phyloP scores from a whole-genome alignment of 208 protist species.

The Leishmania tropica region DNA sequence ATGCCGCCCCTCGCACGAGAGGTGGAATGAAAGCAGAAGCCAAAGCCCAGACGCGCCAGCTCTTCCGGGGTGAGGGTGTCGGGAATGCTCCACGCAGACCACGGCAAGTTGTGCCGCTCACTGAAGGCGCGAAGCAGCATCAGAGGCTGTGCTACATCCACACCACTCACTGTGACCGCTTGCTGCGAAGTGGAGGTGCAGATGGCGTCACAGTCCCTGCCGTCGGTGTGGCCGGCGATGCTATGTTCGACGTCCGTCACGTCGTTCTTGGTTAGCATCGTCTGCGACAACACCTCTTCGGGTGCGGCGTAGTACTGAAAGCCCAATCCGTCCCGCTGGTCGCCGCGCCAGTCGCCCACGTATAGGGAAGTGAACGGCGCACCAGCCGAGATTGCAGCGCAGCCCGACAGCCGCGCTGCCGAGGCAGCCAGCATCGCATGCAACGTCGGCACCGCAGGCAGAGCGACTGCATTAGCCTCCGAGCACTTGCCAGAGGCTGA shows the following conservation, averaged over 20 bases:
- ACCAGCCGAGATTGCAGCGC: neutral
- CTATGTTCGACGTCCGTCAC: neutral
- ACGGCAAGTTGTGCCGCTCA: slow-evolving; percentile 54
- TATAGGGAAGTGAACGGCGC: slow-evolving; percentile 60
- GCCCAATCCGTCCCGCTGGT: slow-evolving; percentile 67
- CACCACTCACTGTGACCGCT: neutral
- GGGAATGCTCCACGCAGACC: slow-evolving; percentile 52
- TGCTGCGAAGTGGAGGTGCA: neutral
- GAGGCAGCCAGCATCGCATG: slow-evolving; percentile 1
- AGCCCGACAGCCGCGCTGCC: neutral
- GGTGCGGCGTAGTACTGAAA: slow-evolving; percentile 67
- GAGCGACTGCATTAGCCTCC: neutral
- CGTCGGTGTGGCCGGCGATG: neutral
- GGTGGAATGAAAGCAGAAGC: slow-evolving; percentile 7
- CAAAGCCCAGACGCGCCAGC: slow-evolving; percentile 24
- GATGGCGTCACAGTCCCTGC: neutral
- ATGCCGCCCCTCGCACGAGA: neutral
- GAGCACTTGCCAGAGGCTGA: neutral
- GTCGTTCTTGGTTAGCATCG: neutral
- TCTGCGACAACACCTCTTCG: slow-evolving; percentile 15
- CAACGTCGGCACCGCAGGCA: slow-evolving; percentile 6
- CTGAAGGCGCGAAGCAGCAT: slow-evolving; percentile 44
- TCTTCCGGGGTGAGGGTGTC: slow-evolving; percentile 36
- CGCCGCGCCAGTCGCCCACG: slow-evolving; percentile 68
- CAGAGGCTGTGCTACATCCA: slow-evolving; percentile 12